Conservation (phyloP, 441 rosid genomes). For the Brassica balearica region DNA sequence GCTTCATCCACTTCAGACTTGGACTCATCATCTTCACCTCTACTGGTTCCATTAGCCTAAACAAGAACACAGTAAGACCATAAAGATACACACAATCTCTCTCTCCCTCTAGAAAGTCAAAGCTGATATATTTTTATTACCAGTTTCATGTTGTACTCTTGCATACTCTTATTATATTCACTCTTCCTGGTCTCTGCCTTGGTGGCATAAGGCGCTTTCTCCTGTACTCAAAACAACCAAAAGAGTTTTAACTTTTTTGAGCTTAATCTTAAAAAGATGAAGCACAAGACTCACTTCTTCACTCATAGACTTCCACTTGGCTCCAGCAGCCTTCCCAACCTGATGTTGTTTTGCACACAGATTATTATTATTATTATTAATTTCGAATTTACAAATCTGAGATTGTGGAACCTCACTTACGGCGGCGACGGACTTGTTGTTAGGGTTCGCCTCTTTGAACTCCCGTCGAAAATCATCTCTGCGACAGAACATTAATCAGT, state of each 20-base stretch:
- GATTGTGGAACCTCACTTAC: slow-evolving; percentile 48
- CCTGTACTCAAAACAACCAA: slow-evolving; percentile 46
- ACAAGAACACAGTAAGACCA: background rate
- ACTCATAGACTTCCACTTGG: slow-evolving; percentile 75
- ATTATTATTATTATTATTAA: background rate
- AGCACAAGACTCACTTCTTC: slow-evolving; percentile 53
- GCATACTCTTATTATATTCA: slow-evolving; percentile 55
- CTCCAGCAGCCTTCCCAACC: slow-evolving; percentile 94
- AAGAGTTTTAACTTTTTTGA: background rate
- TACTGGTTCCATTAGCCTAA: slow-evolving; percentile 60
- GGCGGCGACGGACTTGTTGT: slow-evolving; percentile 81
- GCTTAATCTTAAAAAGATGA: background rate
- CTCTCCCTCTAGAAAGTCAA: background rate
- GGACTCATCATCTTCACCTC: slow-evolving; percentile 57
- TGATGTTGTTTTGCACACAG: background rate
- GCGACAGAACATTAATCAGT: background rate
- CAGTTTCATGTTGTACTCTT: slow-evolving; percentile 59
- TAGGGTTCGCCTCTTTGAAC: slow-evolving; percentile 73
- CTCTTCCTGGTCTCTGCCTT: slow-evolving; percentile 62
- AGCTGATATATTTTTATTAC: slow-evolving; percentile 41
- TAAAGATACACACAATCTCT: background rate
- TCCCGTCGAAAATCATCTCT: slow-evolving; percentile 77
- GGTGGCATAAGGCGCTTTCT: slow-evolving; percentile 58
- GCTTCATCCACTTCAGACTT: slow-evolving; percentile 67
- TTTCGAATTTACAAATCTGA: slow-evolving; percentile 25